These are phyloP conservation scores for Backusella circina DNA, from an alignment of 192 early-diverging fungal genomes.

Conservation along the genomic window DNA sequence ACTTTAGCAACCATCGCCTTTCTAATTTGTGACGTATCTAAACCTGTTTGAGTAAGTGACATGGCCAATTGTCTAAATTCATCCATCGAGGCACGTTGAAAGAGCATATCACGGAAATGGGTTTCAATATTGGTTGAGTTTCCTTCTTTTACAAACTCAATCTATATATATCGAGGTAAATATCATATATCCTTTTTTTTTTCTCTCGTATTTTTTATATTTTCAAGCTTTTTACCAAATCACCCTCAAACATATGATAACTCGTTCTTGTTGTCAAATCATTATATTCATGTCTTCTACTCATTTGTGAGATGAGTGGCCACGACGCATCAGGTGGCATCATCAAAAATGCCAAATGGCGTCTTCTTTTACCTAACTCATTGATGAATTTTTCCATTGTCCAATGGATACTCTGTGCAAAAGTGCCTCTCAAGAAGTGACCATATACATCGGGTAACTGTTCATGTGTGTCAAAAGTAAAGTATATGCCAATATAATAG, in stretches of 20 bases:
- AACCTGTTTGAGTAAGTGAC: constrained; percentile 34
- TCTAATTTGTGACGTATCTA: constrained; percentile 43
- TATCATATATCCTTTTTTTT: constrained; percentile 9
- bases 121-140: constrained; percentile 61
- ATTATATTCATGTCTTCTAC: constrained; percentile 48
- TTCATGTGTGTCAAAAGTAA: background rate
- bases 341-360: constrained; percentile 45
- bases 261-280: constrained; percentile 43
- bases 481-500: background rate
- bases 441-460: constrained; percentile 55
- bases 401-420: constrained; percentile 52
- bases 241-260: constrained; percentile 45
- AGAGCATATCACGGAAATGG: constrained; percentile 67
- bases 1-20: constrained; percentile 48
- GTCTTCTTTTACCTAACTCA: constrained; percentile 48
- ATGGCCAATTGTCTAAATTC: constrained; percentile 56
- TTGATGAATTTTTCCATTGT: constrained; percentile 55
- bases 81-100: constrained; percentile 69
- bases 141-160: constrained; percentile 56
- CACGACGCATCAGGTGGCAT: constrained; percentile 73
- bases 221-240: constrained; percentile 38
- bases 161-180: constrained; percentile 21
- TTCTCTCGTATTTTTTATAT: background rate
- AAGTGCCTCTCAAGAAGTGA: constrained; percentile 40
- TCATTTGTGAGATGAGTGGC: constrained; percentile 74